Evolutionary conservation across 371 early-diverging fungal genomes (phyloP).

Genomic region (Saksenaea oblongispora): DNA sequence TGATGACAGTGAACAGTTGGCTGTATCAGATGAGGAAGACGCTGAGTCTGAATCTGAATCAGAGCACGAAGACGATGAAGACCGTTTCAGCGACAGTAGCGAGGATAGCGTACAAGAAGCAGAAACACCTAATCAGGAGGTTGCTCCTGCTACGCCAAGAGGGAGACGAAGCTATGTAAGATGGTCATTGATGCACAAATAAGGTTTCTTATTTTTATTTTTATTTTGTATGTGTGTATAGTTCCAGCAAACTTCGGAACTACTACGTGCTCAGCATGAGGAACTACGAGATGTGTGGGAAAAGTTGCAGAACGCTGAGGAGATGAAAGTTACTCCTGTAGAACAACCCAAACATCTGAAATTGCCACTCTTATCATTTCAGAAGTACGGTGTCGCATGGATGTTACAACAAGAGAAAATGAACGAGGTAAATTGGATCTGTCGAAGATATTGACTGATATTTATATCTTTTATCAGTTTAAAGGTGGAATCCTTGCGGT

Average conservation of each 20-base stretch:
- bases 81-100: background rate
- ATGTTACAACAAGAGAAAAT: conserved; percentile 73
- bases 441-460: background rate
- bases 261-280: conserved; percentile 54
- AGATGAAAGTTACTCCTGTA: conserved; percentile 33
- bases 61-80: background rate
- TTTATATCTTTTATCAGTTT: conserved; percentile 43
- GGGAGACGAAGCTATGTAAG: conserved; percentile 3
- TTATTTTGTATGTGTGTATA: too few relatives aligned
- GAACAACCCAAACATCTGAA: conserved; percentile 74
- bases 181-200: too few relatives aligned
- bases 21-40: background rate
- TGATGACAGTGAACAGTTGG: background rate
- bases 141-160: background rate
- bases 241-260: conserved; percentile 20
- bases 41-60: background rate
- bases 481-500: conserved; percentile 83
- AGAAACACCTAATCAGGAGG: background rate
- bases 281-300: conserved; percentile 74
- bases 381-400: conserved; percentile 86
- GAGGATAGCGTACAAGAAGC: background rate
- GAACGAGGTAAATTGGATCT: conserved; percentile 27
- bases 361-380: conserved; percentile 88
- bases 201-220: background rate
- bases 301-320: conserved; percentile 49